Evolutionary conservation across 805 yeast genomes (phyloP), one percentile per base, ranked within the genome.

Genomic region (Sporopachydermia lactativora): DNA sequence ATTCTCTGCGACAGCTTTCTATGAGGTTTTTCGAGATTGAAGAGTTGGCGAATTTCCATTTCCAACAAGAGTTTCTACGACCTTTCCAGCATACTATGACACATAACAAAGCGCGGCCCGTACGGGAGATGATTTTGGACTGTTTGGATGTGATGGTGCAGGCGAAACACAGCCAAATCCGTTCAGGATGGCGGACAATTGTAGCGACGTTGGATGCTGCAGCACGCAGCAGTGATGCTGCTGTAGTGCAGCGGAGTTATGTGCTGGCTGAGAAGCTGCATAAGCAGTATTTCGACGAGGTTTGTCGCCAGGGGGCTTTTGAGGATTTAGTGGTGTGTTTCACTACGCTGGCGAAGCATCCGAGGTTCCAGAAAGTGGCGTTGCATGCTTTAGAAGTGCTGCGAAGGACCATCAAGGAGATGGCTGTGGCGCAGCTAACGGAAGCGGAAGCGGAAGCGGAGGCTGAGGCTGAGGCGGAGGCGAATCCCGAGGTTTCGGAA

Each of bases 131-230:
- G 86, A 86, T 84, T 5, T 65, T 92, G 43, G 95, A 88, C 49
- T 88, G 96, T 60, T 71, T 89, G 49, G 75, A 77, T 47, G 89
- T 85, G 53, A 79, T 94, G 77, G 75, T 92, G 34, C 64, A 75
- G 46, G 77, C 85, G 17, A 81, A 85, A 51, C 75, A 88, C 3
- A 64, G 61, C 13, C 70, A 73, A 43, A 81, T 92, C 47, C 79
- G 75, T 54, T 86, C 96, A 15, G 99, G 99, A 37, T 92, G 99
- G 99, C 74, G 73, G 45, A 77, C 97, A 0, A 77, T 94, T 41
- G 75, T 92, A 52, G 81, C 76, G 17, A 81, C 84, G 2, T 71
- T 89, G 47, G 73, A 78, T 3, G 76, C 70, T 40, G 85, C 94
- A 3, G 89, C 95, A 3, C 64, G 62, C 38, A 77, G 72, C 15